Conservation (phyloP, 805 yeast genomes). For the Huiozyma sinensis region DNA sequence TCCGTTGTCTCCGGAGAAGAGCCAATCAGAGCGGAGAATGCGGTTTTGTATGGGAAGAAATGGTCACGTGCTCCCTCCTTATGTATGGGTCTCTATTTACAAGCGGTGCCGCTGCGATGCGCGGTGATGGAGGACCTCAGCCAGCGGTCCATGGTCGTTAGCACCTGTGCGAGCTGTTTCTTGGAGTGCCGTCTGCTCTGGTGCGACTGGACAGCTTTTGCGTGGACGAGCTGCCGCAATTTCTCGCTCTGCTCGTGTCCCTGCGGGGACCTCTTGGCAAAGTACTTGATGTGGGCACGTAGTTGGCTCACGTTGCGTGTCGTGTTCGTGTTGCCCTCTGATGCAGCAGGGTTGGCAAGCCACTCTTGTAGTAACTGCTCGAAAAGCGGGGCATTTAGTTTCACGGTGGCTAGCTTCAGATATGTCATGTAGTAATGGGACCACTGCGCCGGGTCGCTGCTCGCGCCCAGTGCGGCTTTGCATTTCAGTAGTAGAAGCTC, state of each 20-base stretch:
- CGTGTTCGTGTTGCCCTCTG: too few relatives aligned
- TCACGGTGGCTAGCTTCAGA: slow-evolving; percentile 11
- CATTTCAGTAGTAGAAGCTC: neutral
- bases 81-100: too few relatives aligned
- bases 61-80: too few relatives aligned
- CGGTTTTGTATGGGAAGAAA: too few relatives aligned
- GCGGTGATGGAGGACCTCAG: slow-evolving; percentile 7
- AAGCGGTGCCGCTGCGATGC: too few relatives aligned
- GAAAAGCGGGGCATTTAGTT: slow-evolving; percentile 8
- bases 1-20: too few relatives aligned
- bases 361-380: slow-evolving; percentile 14
- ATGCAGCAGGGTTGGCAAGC: slow-evolving; percentile 11
- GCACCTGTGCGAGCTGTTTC: neutral
- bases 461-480: slow-evolving; percentile 1
- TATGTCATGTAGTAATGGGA: slow-evolving; percentile 14
- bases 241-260: too few relatives aligned
- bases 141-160: neutral
- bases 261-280: neutral
- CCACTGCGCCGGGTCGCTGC: slow-evolving; percentile 12
- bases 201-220: neutral
- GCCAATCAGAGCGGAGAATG: too few relatives aligned
- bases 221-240: neutral
- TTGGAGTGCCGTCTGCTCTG: neutral
- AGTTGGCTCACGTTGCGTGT: neutral
- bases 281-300: neutral